A percentile compares a stretch with the other conserved stretches of the same genome.
Conservation (phyloP, 169 alveolate species). For the Cryptosporidium ryanae region DNA sequence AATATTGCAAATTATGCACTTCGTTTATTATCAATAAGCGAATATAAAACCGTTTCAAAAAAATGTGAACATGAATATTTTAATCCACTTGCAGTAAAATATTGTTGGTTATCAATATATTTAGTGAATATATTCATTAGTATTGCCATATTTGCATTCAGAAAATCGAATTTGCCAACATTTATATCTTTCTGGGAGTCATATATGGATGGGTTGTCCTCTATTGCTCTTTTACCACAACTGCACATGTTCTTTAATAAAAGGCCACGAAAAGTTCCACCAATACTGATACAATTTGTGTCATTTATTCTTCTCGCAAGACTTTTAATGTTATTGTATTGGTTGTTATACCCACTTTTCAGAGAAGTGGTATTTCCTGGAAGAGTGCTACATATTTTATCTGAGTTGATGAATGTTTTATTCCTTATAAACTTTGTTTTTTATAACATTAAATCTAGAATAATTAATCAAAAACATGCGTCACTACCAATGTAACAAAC, state of each 20-base stretch:
- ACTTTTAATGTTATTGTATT: constrained; percentile 74
- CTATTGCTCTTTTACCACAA: constrained; percentile 80
- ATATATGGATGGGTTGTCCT: constrained; percentile 78
- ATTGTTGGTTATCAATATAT: constrained; percentile 23
- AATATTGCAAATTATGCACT: constrained; percentile 25
- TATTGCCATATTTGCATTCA: constrained; percentile 30
- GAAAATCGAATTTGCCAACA: constrained; percentile 57
- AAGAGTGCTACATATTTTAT: constrained; percentile 77
- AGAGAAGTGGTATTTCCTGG: constrained; percentile 72
- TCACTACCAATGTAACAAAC: constrained; percentile 75
- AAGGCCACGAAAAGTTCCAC: constrained; percentile 78
- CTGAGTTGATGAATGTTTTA: constrained; percentile 77
- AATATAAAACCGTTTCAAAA: not conserved
- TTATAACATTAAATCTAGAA: constrained; percentile 76
- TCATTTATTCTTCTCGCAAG: constrained; percentile 78
- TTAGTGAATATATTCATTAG: constrained; percentile 31
- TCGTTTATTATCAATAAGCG: not conserved
- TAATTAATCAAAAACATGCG: constrained; percentile 70
- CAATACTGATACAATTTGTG: constrained; percentile 78
- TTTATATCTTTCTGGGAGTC: constrained; percentile 79
- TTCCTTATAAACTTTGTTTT: constrained; percentile 76
- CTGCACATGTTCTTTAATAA: constrained; percentile 79
- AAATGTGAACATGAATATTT: not conserved
- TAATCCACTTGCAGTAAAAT: constrained; percentile 25
- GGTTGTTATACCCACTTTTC: constrained; percentile 77